These are phyloP conservation scores for Catenaria anguillulae DNA, from an alignment of 371 early-diverging fungal species.

Conservation along the genomic window DNA sequence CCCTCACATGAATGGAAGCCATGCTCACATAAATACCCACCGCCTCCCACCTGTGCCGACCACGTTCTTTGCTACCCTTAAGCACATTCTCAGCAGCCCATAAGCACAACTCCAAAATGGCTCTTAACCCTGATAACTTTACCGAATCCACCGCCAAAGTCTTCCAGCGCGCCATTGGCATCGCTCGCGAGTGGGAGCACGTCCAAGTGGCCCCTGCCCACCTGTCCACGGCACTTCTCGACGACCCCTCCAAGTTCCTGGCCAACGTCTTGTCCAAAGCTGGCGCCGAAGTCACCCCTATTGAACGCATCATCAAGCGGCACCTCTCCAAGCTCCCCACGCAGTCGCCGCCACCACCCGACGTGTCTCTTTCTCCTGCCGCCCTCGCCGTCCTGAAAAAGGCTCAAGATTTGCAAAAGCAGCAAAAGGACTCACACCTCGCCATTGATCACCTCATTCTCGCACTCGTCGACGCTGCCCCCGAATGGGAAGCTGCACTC, in stretches of 20 bases:
- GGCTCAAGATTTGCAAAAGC: constrained; percentile 60
- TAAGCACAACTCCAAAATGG: too few species aligned
- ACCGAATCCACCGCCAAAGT: not conserved
- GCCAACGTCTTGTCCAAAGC: constrained; percentile 59
- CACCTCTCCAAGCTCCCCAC: constrained; percentile 59
- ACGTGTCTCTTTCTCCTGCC: constrained; percentile 45
- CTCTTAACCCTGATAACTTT: not conserved
- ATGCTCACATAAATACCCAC: too few species aligned
- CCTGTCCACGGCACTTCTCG: constrained; percentile 59
- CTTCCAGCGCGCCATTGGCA: constrained; percentile 42
- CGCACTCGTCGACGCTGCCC: constrained; percentile 54
- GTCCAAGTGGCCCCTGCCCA: constrained; percentile 65
- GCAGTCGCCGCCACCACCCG: constrained; percentile 72
- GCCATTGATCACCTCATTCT: constrained; percentile 75
- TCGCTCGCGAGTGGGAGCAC: constrained; percentile 65
- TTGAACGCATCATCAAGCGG: constrained; percentile 64
- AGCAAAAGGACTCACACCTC: constrained; percentile 70
- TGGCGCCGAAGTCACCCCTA: constrained; percentile 55
- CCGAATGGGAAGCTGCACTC: constrained; percentile 38
- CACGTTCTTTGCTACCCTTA: too few species aligned
- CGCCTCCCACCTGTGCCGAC: too few species aligned
- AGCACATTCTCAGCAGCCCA: too few species aligned
- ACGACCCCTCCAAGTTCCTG: constrained; percentile 44
- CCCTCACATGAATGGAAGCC: too few species aligned
- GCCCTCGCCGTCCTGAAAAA: constrained; percentile 43